Conservation (phyloP, 352 stramenopile species). For the Pythium rhizo-oryzae region DNA sequence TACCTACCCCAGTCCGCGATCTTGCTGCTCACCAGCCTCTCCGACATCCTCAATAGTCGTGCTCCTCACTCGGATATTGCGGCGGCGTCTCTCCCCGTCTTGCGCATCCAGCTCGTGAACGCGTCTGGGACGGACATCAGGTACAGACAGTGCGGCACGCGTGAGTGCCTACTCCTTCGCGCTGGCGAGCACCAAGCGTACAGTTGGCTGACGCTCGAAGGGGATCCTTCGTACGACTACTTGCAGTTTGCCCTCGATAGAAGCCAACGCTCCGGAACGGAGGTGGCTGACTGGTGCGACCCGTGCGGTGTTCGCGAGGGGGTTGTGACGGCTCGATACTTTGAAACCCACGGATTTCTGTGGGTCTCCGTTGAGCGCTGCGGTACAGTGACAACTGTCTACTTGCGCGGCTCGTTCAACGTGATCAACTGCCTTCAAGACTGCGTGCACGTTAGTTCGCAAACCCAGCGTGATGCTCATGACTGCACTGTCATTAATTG, state of each 20-base stretch:
- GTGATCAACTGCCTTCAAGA: slow-evolving; percentile 13
- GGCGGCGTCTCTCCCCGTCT: slow-evolving; percentile 26
- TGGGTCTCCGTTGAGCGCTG: slow-evolving; percentile 69
- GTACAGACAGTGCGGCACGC: slow-evolving; percentile 70
- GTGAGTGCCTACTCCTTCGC: slow-evolving; percentile 46
- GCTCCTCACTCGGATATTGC: neutral
- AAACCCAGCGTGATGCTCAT: neutral
- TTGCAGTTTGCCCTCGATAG: slow-evolving; percentile 30
- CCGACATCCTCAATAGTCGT: slow-evolving; percentile 30
- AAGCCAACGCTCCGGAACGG: neutral
- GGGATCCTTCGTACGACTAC: slow-evolving; percentile 22
- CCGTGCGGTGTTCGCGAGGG: slow-evolving; percentile 69
- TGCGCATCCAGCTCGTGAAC: slow-evolving; percentile 61
- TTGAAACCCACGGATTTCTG: slow-evolving; percentile 53
- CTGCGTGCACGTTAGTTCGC: neutral
- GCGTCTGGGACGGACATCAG: slow-evolving; percentile 42
- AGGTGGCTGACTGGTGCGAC: slow-evolving; percentile 49
- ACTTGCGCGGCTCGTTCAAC: slow-evolving; percentile 37
- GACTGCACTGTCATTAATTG: neutral
- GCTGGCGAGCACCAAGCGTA: slow-evolving; percentile 43
- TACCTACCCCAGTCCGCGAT: slow-evolving; percentile 78
- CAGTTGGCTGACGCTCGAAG: slow-evolving; percentile 61
- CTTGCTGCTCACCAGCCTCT: slow-evolving; percentile 58
- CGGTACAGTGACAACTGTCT: slow-evolving; percentile 60
- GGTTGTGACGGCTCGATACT: slow-evolving; percentile 57